These are phyloP conservation scores for Picea sitchensis DNA, from an alignment of 75 land plant species.

Conservation along the genomic window DNA sequence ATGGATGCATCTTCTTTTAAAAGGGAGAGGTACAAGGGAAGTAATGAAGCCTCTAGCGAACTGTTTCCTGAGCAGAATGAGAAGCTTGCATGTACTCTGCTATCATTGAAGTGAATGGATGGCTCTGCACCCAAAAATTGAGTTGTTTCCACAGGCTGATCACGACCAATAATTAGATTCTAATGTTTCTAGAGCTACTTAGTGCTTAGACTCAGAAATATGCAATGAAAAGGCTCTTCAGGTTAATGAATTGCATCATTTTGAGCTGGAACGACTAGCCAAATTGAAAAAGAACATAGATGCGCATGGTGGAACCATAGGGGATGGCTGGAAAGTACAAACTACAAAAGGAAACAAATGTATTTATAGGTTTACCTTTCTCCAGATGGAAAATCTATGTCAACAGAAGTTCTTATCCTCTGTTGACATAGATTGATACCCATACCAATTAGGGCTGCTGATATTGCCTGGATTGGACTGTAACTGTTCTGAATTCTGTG, in stretches of 20 bases:
- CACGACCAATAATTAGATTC: background rate
- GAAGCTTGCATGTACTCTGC: background rate
- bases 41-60: background rate
- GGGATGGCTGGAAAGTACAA: constrained; percentile 8
- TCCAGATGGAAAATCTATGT: too few relatives aligned
- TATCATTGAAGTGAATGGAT: constrained; percentile 1
- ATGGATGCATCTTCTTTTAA: background rate
- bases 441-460: too few relatives aligned
- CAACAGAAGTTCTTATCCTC: background rate
- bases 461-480: too few relatives aligned
- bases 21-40: background rate
- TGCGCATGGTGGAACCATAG: background rate
- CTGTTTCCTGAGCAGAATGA: background rate
- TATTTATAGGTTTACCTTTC: constrained; percentile 3
- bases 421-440: too few relatives aligned
- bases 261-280: background rate
- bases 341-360: background rate
- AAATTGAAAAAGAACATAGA: background rate
- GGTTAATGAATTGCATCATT: background rate
- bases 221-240: background rate
- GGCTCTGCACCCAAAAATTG: background rate
- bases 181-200: background rate
- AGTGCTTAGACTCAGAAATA: background rate
- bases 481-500: too few relatives aligned
- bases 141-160: background rate